Evolutionary conservation across 495 filamentous ascomycete species (phyloP).

Genomic region (Aspergillus steynii): DNA sequence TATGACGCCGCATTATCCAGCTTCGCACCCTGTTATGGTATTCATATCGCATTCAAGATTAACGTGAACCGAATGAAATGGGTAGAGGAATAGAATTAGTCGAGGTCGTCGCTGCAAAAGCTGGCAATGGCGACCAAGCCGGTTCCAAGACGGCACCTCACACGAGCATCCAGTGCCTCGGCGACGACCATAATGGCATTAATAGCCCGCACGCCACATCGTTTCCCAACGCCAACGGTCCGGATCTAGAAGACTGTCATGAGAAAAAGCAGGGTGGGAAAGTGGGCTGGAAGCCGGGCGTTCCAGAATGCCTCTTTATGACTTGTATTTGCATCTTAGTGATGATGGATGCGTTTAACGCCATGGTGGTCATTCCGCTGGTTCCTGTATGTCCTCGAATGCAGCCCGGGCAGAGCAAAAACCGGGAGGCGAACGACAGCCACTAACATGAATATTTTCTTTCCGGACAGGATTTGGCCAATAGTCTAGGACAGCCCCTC

Average conservation of each 20-base stretch:
- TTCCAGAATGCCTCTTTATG: conserved; percentile 37
- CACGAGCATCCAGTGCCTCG: neutral
- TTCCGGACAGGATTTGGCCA: conserved; percentile 20
- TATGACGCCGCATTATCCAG: neutral
- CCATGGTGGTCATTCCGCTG: conserved; percentile 35
- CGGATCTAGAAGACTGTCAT: neutral
- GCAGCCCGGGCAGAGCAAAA: neutral
- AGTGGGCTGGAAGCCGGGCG: conserved; percentile 23
- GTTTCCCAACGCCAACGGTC: neutral
- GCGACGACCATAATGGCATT: neutral
- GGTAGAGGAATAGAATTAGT: neutral
- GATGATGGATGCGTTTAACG: conserved; percentile 44
- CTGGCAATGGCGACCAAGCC: neutral
- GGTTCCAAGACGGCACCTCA: neutral
- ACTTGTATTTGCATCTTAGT: conserved; percentile 34
- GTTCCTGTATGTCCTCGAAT: conserved; percentile 10
- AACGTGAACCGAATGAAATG: neutral
- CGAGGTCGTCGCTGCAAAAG: neutral
- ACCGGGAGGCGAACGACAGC: too few relatives aligned
- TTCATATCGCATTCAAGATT: neutral
- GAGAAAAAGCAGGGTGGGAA: conserved; percentile 4
- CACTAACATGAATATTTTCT: neutral
- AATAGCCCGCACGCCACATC: neutral
- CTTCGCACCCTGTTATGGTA: neutral
- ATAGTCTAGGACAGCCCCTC: conserved; percentile 27